Evolutionary conservation across 1,284 basidiomycete genomes (phyloP), one percentile per base, ranked within the genome.

Genomic region (Farysia itapuensis): DNA sequence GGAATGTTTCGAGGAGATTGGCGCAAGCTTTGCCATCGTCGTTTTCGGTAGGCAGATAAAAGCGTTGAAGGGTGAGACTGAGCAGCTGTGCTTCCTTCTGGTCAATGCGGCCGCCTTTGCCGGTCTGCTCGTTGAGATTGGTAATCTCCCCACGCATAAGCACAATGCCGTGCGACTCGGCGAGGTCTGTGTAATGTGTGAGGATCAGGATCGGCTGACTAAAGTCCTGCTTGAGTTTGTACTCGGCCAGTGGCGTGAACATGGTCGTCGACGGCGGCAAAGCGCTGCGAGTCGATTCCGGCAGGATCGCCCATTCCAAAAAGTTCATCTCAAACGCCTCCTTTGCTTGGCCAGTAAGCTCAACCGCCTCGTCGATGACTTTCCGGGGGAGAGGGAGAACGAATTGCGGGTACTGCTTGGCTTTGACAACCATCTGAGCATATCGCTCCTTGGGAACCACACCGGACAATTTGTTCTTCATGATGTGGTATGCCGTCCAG

Each of bases 211-310:
- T 87, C 0, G 94, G 93, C 26, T 91, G 92, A 3, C 94, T 90
- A 78, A 88, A 97, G 34, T 87, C 83, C 54, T 84, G 83, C 23
- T 88, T 85, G 46, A 85, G 80, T 79, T 97, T 95, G 83, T 91
- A 98, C 79, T 97, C 94, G 64, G 89, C 87, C 38, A 97, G 81
- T 4, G 94, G 89, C 0, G 94, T 94, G 80, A 95, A 95, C 39
- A 98, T 82, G 1, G 90, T 72, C 9, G 58, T 53, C 2, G 53
- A 35, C 7, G 59, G 57, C n/a, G 48, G 52, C 16, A 43, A 35
- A 6, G 34, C 34, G 18, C 16, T 19, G 31, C 15, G 33, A 25
- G 8, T 25, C 19, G 34, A 21, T 11, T 16, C 19, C 8, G 70
- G 67, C 7, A 75, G 32, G 20, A 68, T 37, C 4, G 52, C 59